phyloP scores from a whole-genome alignment of 164 flowering plant species.

The Annona cherimola region DNA sequence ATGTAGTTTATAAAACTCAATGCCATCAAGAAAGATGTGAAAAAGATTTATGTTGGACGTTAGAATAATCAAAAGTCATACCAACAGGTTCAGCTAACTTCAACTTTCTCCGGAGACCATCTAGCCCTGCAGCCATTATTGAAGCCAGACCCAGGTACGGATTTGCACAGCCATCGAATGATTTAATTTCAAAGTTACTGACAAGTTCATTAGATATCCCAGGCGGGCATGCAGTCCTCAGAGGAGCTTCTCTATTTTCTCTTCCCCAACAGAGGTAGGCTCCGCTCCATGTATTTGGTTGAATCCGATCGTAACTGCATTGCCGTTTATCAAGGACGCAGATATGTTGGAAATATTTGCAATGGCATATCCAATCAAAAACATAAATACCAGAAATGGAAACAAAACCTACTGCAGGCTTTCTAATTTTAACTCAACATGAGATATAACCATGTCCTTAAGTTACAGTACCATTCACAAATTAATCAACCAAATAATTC shows the following conservation, averaged over 20 bases:
- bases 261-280: constrained; percentile 96
- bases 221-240: constrained; percentile 92
- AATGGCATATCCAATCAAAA: not conserved
- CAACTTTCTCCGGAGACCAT: constrained; percentile 74
- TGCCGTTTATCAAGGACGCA: not conserved
- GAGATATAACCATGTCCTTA: not conserved
- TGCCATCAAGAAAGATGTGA: not conserved
- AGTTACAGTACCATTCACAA: not conserved
- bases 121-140: constrained; percentile 84
- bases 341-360: not conserved
- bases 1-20: not conserved
- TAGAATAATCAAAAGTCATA: constrained; percentile 23
- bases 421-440: too few species aligned
- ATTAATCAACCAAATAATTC: not conserved
- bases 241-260: constrained; percentile 89
- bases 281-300: constrained; percentile 98
- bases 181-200: constrained; percentile 94
- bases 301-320: constrained; percentile 87
- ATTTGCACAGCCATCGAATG: constrained; percentile 96
- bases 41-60: not conserved
- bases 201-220: constrained; percentile 71
- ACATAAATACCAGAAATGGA: not conserved
- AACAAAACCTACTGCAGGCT: not conserved
- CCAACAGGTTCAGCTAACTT: constrained; percentile 78
- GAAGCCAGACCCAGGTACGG: constrained; percentile 89